phyloP scores from a whole-genome alignment of 164 flowering plant genomes.

The Aristolochia fimbriata region DNA sequence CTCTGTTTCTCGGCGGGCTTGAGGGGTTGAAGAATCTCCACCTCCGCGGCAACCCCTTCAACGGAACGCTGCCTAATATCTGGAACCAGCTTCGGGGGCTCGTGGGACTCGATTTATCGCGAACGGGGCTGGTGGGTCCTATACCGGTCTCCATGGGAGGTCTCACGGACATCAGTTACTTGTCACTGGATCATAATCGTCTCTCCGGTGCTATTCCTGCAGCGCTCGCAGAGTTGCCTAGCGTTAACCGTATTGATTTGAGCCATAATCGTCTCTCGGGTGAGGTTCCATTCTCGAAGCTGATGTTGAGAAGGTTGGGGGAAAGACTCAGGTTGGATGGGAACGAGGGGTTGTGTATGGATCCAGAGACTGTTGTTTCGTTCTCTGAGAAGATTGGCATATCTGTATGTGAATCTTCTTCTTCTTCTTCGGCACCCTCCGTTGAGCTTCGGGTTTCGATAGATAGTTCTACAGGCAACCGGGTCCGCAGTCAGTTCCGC shows the following conservation, averaged over 20 bases:
- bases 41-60: constrained; percentile 6
- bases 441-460: not conserved
- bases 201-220: constrained; percentile 6
- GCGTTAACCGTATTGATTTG: constrained; percentile 7
- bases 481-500: not conserved
- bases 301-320: constrained; percentile 5
- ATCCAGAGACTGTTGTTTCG: not conserved
- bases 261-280: constrained; percentile 8
- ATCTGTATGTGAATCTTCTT: not conserved
- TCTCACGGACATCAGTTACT: constrained; percentile 3
- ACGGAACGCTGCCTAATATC: constrained; percentile 4
- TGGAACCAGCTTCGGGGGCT: constrained; percentile 4
- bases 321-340: constrained; percentile 5
- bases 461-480: not conserved
- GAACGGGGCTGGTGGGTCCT: constrained; percentile 3
- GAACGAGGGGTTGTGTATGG: constrained; percentile 3
- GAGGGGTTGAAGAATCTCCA: constrained; percentile 1
- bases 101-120: constrained; percentile 8
- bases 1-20: not conserved
- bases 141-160: constrained; percentile 8
- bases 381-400: constrained; percentile 3
- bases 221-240: not conserved
- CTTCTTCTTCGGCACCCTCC: not conserved
- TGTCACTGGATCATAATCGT: constrained; percentile 7
- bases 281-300: constrained; percentile 3